phyloP scores from a whole-genome alignment of 2,329 filamentous ascomycete species.

The Emergomyces orientalis region DNA sequence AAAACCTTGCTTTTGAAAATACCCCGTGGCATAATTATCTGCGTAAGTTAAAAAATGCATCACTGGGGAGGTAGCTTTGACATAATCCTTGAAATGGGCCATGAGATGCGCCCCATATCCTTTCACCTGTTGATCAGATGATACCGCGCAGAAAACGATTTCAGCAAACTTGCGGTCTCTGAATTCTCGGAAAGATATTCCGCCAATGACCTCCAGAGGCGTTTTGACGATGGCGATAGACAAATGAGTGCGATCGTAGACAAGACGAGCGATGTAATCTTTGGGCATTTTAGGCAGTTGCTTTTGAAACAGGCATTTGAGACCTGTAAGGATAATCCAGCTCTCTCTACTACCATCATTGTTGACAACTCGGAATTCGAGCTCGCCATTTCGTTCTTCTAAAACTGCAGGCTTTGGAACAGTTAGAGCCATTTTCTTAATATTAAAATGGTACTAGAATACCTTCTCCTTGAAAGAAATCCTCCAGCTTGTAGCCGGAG shows the following conservation, averaged over 20 bases:
- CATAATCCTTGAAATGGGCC: slow-evolving; percentile 84
- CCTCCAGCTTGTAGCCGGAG: slow-evolving; percentile 33
- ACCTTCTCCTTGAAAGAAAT: slow-evolving; percentile 75
- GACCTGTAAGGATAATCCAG: slow-evolving; percentile 77
- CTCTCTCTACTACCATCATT: slow-evolving; percentile 74
- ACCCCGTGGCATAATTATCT: slow-evolving; percentile 86
- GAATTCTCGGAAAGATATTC: slow-evolving; percentile 81
- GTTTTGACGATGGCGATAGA: slow-evolving; percentile 89
- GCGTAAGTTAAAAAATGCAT: slow-evolving; percentile 92
- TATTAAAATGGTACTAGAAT: slow-evolving; percentile 9
- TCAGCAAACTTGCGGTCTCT: slow-evolving; percentile 76
- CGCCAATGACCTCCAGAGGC: slow-evolving; percentile 70
- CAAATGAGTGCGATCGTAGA: slow-evolving; percentile 80
- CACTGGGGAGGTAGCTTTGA: slow-evolving; percentile 79
- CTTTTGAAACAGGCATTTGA: slow-evolving; percentile 88
- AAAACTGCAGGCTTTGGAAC: slow-evolving; percentile 58
- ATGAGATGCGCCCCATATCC: slow-evolving; percentile 89
- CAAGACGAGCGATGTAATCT: slow-evolving; percentile 81
- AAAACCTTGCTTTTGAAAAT: slow-evolving; percentile 91
- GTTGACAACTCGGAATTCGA: slow-evolving; percentile 84
- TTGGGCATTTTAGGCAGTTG: slow-evolving; percentile 91
- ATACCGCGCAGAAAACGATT: slow-evolving; percentile 87
- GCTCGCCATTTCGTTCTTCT: slow-evolving; percentile 77
- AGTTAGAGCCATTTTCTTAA: slow-evolving; percentile 17
- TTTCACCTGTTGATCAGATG: slow-evolving; percentile 83